phyloP scores from a whole-genome alignment of 1,284 basidiomycete species.

The Pseudozyma hubeiensis region DNA sequence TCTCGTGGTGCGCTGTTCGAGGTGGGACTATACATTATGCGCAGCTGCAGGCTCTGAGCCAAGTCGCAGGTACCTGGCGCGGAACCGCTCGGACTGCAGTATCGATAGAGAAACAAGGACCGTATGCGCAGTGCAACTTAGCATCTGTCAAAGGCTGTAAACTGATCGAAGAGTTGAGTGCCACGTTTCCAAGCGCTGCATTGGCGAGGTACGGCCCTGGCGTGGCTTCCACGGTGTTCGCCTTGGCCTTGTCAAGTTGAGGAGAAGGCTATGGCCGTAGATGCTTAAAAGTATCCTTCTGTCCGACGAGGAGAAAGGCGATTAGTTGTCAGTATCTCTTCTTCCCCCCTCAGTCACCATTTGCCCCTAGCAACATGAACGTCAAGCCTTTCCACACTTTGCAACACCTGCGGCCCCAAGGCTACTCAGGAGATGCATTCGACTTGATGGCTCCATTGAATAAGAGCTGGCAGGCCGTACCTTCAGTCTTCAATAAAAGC shows the following conservation, averaged over 20 bases:
- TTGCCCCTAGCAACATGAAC: neutral
- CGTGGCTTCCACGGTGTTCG: no score
- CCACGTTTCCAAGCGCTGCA: neutral
- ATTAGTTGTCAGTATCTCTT: neutral
- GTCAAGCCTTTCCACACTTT: constrained; percentile 1
- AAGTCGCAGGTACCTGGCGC: neutral
- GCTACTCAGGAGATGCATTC: neutral
- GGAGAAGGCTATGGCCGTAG: neutral
- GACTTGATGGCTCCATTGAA: neutral
- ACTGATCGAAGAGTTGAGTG: neutral
- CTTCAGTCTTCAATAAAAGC: neutral
- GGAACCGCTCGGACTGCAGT: no score
- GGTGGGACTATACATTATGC: neutral
- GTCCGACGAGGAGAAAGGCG: no score
- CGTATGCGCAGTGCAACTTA: neutral
- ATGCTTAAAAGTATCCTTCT: neutral
- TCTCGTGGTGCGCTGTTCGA: no score
- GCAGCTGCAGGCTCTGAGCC: neutral
- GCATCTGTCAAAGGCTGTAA: neutral
- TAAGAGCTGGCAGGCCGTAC: neutral
- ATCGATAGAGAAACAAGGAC: neutral
- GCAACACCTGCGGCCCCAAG: constrained; percentile 1
- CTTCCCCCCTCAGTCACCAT: neutral
- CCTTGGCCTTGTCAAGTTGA: no score
- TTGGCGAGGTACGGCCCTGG: no score